phyloP scores from a whole-genome alignment of 768 basidiomycete species.

The Termitomyces sp. region DNA sequence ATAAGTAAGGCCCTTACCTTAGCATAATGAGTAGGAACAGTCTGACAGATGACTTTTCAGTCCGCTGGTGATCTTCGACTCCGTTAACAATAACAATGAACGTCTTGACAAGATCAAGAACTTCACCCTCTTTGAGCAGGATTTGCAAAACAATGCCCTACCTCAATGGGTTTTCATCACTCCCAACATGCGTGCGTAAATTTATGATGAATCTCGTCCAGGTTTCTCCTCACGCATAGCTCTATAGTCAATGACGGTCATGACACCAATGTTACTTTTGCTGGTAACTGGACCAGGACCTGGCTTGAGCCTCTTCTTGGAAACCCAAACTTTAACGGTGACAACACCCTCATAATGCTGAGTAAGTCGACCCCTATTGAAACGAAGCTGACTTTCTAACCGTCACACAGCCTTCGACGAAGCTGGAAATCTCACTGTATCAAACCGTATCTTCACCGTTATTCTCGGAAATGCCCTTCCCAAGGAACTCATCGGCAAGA shows the following conservation, averaged over 20 bases:
- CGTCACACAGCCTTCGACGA: conserved; percentile 47
- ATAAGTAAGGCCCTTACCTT: conserved; percentile 17
- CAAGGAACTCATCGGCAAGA: conserved; percentile 30
- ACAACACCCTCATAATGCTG: conserved; percentile 49
- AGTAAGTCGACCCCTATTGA: conserved; percentile 29
- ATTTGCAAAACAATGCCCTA: conserved; percentile 41
- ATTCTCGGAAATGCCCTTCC: conserved; percentile 42
- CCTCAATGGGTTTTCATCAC: conserved; percentile 61
- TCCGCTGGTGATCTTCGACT: conserved; percentile 46
- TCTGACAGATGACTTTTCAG: conserved; percentile 6
- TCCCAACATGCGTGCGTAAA: conserved; percentile 39
- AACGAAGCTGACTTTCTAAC: not conserved
- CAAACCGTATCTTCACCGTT: conserved; percentile 42
- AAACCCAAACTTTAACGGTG: conserved; percentile 47
- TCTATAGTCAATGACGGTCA: conserved; percentile 45
- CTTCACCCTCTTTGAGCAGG: conserved; percentile 57
- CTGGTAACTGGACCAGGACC: conserved; percentile 36
- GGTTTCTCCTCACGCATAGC: not conserved
- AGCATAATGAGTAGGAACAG: not conserved
- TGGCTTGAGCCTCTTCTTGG: conserved; percentile 48
- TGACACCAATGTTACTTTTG: conserved; percentile 49
- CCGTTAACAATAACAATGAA: conserved; percentile 33
- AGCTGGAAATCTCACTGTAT: conserved; percentile 25
- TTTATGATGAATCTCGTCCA: not conserved
- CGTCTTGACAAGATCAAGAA: conserved; percentile 45